Conservation (phyloP, 129 eudicot genomes). For the Daucus carota region DNA sequence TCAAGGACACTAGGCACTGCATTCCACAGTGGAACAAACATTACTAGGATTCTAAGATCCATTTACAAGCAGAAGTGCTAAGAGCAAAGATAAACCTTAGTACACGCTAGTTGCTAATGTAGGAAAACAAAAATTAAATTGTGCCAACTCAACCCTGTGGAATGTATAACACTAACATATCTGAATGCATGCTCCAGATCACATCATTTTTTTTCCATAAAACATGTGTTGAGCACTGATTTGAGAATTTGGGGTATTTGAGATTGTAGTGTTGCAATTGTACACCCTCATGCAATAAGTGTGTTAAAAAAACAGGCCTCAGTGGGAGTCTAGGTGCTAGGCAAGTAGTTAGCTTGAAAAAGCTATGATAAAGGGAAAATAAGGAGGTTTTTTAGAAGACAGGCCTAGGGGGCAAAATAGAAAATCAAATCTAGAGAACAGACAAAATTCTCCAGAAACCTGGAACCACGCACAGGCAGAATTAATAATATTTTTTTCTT, state of each 20-base stretch:
- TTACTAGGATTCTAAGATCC: neutral
- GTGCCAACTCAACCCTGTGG: neutral
- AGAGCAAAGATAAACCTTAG: neutral
- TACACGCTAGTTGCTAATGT: neutral
- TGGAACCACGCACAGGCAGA: neutral
- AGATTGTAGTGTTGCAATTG: neutral
- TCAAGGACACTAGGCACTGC: constrained; percentile 45
- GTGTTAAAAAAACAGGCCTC: neutral
- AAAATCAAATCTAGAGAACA: neutral
- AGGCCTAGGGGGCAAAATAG: neutral
- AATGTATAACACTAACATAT: neutral
- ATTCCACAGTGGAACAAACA: neutral
- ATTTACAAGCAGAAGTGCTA: neutral
- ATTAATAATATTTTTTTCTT: neutral
- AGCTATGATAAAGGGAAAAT: neutral
- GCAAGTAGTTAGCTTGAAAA: neutral
- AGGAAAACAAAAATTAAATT: neutral
- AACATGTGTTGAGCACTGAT: neutral
- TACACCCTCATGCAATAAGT: neutral
- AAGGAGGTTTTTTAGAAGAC: neutral
- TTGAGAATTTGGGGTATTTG: neutral
- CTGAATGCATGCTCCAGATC: neutral
- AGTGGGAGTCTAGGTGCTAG: neutral
- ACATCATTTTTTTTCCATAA: neutral
- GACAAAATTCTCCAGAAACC: neutral